These are phyloP conservation scores for Penicillium bovifimosum DNA, from an alignment of 495 filamentous ascomycete species.

Conservation along the genomic window DNA sequence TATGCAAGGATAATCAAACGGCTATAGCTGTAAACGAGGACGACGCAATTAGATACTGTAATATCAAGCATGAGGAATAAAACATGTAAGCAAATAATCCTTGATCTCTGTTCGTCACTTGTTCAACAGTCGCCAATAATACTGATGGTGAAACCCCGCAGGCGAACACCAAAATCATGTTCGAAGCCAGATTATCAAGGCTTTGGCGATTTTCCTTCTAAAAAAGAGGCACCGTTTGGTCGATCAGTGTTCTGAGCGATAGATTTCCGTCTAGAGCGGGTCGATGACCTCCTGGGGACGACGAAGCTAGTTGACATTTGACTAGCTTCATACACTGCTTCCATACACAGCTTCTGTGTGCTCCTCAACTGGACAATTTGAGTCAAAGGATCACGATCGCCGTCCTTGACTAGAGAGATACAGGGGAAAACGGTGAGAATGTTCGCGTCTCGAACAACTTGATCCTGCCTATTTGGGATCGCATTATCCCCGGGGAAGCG, in stretches of 20 bases:
- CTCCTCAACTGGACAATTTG: neutral
- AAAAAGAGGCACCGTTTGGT: neutral
- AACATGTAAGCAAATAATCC: neutral
- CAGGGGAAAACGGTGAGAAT: constrained; percentile 10
- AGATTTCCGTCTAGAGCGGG: neutral
- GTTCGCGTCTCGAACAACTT: neutral
- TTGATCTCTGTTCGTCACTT: neutral
- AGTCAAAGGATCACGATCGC: neutral
- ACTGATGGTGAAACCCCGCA: neutral
- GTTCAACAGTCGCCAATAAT: neutral
- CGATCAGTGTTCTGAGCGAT: neutral
- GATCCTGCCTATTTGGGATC: neutral
- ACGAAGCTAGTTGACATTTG: neutral
- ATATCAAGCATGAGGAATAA: too few species aligned
- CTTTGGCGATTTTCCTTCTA: neutral
- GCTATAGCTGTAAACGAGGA: too few species aligned
- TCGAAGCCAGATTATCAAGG: neutral
- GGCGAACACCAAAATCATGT: neutral
- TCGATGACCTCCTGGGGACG: constrained; percentile 1
- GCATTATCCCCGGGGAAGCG: neutral
- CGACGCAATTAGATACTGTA: too few species aligned
- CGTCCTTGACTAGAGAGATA: constrained; percentile 1
- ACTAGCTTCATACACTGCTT: neutral
- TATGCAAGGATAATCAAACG: too few species aligned
- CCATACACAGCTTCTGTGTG: neutral